A percentile compares a stretch with the other conserved stretches of the same genome.
phyloP scores from a whole-genome alignment of 768 basidiomycete genomes.

The Mycena olivaceomarginata region DNA sequence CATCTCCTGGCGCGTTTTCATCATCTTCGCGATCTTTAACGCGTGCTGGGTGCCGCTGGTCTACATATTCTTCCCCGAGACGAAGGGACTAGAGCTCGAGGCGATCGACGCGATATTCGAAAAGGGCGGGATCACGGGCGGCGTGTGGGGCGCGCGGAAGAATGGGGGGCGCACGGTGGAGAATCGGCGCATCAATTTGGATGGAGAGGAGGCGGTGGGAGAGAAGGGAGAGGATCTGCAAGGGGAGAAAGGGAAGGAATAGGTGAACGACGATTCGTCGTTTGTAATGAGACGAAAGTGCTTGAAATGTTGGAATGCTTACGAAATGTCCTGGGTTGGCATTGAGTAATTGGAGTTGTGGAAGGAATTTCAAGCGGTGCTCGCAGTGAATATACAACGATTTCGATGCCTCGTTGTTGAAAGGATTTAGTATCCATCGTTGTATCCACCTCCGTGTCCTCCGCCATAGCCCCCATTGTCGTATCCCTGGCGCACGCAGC shows the following conservation, averaged over 20 bases:
- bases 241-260: background rate
- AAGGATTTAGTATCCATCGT: background rate
- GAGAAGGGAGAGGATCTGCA: background rate
- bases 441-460: slow-evolving; percentile 14
- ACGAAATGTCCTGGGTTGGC: too few relatives aligned
- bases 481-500: background rate
- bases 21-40: slow-evolving; percentile 67
- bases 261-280: background rate
- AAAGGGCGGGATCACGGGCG: slow-evolving; percentile 63
- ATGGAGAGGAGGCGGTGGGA: slow-evolving; percentile 1
- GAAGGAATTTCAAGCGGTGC: background rate
- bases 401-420: too few relatives aligned
- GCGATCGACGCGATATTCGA: slow-evolving; percentile 63
- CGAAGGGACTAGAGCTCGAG: slow-evolving; percentile 61
- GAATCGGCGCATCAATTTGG: slow-evolving; percentile 26
- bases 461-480: background rate
- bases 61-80: slow-evolving; percentile 55
- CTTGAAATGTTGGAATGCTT: background rate
- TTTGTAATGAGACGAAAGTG: background rate
- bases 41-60: slow-evolving; percentile 63
- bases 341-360: too few relatives aligned
- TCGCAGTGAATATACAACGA: background rate
- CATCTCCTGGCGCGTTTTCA: slow-evolving; percentile 65
- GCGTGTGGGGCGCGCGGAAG: slow-evolving; percentile 58
- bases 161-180: slow-evolving; percentile 56